phyloP scores from a whole-genome alignment of 805 yeast species.

The Yarrowia porcina region DNA sequence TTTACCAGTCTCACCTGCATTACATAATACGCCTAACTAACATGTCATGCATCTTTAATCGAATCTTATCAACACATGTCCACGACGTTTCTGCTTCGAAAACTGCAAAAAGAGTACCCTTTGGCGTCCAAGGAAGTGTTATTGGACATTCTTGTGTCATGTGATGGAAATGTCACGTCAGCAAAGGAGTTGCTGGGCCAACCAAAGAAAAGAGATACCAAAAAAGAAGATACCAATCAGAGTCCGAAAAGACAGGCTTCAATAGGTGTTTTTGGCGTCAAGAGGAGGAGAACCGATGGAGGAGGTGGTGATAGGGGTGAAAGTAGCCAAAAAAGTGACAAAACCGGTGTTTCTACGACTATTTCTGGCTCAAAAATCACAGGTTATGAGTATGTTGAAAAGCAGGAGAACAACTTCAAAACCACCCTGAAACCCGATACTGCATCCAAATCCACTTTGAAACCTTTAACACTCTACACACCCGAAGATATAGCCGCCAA shows the following conservation, averaged over 20 bases:
- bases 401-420: too few relatives aligned
- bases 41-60: neutral
- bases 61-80: too few relatives aligned
- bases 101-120: constrained; percentile 45
- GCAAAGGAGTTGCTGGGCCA: neutral
- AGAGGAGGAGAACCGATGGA: neutral
- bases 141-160: constrained; percentile 51
- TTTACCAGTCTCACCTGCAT: constrained; percentile 1
- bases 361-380: too few relatives aligned
- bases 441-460: neutral
- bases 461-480: constrained; percentile 39
- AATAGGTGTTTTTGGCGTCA: neutral
- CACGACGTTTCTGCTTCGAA: constrained; percentile 32
- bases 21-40: neutral
- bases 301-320: neutral
- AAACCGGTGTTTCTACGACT: too few relatives aligned
- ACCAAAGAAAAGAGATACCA: neutral
- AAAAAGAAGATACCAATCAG: neutral
- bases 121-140: constrained; percentile 43
- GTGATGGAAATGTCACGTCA: constrained; percentile 48
- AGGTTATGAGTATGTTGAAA: too few relatives aligned
- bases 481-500: constrained; percentile 50
- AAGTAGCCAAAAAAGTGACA: neutral
- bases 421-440: too few relatives aligned
- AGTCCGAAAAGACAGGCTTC: neutral